phyloP scores from a whole-genome alignment of 2,329 filamentous ascomycete species.

The Mariannaea elegans region DNA sequence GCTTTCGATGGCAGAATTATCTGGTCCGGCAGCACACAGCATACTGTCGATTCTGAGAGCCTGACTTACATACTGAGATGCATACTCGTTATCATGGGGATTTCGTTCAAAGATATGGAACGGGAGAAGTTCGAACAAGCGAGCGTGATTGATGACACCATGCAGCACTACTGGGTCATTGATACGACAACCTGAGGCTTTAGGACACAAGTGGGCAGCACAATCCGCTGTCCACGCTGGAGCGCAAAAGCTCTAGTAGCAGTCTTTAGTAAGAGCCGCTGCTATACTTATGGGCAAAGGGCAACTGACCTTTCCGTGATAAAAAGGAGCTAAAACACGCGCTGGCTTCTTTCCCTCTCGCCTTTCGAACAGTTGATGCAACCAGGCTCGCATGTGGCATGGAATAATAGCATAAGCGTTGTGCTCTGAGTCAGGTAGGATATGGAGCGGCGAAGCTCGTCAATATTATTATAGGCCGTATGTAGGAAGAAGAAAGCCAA shows the following conservation, averaged over 20 bases:
- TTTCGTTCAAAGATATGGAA: constrained; percentile 45
- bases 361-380: constrained; percentile 31
- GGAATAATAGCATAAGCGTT: constrained; percentile 39
- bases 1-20: constrained; percentile 43
- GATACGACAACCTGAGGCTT: constrained; percentile 45
- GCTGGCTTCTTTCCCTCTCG: constrained; percentile 41
- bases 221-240: constrained; percentile 42
- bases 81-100: constrained; percentile 29
- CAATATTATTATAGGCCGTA: constrained; percentile 42
- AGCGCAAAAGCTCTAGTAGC: constrained; percentile 42
- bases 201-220: constrained; percentile 41
- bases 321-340: constrained; percentile 47
- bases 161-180: constrained; percentile 46
- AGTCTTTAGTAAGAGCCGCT: neutral
- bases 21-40: constrained; percentile 39
- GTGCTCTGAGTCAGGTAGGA: constrained; percentile 47
- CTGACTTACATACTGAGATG: constrained; percentile 29
- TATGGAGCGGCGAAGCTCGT: constrained; percentile 41
- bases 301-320: constrained; percentile 41
- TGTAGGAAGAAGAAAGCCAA: constrained; percentile 44
- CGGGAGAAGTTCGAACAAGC: constrained; percentile 43
- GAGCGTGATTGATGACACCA: constrained; percentile 46
- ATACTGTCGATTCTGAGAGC: constrained; percentile 38
- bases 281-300: no score
- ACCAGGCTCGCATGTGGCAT: constrained; percentile 39